Evolutionary conservation across 192 early-diverging fungal species (phyloP), one percentile per base, ranked within the genome.

Genomic region (Cetraspora pellucida): DNA sequence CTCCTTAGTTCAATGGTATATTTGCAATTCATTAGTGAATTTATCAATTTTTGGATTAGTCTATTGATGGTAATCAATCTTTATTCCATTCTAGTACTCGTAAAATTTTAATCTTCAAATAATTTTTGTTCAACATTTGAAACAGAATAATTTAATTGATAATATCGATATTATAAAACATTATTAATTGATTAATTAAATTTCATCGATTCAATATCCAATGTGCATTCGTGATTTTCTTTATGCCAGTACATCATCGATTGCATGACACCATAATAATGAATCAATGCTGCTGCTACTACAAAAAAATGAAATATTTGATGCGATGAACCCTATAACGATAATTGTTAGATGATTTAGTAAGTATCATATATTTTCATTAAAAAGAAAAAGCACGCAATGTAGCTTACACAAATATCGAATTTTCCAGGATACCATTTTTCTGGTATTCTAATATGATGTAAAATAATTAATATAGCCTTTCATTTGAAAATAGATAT

Each of bases 281-380:
- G 94, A 58, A 83, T 60, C 9, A 84, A 25, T 27, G 93, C 90
- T 7, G 94, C 96, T 13, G 85, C 64, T 14, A 96, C 84, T 2
- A 96, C 94, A 65, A 91, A 89, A 6, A 93, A 28, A 73, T 97
- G 96, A 77, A 95, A 96, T 46, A 98, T 94, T 83, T 98, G 96
- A 80, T 96, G 96, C 46, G 92, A 94, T 2, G 93, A 83, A 50
- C 84, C 77, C 88, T 91, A 80, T 19, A 13, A 27, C 55, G 28
- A 78, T 21, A 50, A 45, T 78, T 44, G 58, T 60, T n/a, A 54
- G 45, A 19, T 63, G 66, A 45, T 23, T 47, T 27, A 16, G 11
- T 3, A 10, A 75, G 57, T 27, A 30, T 17, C 69, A 27, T 31
- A 17, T 46, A 54, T 45, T 54, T 58, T 45, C 25, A 45, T 61